Evolutionary conservation across 2,329 filamentous ascomycete species (phyloP), one percentile per base, ranked within the genome.

Genomic region (Aspergillus felis): DNA sequence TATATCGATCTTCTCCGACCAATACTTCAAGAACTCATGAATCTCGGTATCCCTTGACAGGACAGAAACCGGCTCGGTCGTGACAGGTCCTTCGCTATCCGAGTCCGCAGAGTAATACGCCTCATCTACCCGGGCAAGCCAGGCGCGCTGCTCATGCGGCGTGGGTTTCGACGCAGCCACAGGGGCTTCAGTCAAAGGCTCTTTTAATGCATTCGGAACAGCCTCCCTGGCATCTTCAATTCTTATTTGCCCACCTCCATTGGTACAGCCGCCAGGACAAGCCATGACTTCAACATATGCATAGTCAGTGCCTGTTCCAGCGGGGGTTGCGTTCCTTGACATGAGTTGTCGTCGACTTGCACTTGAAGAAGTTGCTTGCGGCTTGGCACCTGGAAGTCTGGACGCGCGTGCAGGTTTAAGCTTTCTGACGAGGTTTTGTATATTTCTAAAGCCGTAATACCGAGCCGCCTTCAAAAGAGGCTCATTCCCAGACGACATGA

Each of bases 231-330:
- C 85, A 71, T 97, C 94, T 54, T 91, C 90, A 27, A 91, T 85
- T 70, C 96, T 96, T 71, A 99, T 87, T 78, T 99, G 94, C 0
- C 94, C 94, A 41, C 94, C 94, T 1, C 94, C 94, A 67, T 99
- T 99, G 55, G 94, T 99, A 77, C 94, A 99, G 3, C 94, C 94
- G n/a, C 94, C 94, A 0, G 94, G 94, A 74, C 94, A 99, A 14
- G 94, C 94, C 94, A 99, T 99, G 57, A 99, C 94, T 76, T 99
- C 94, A 28, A 97, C 90, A 74, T 96, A 97, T n/a, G 89, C 84
- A 72, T 92, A 92, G 38, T 96, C 91, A 6, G 84, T 75, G 14
- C 68, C 66, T 10, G 67, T 61, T 59, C 67, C 61, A 47, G 63
- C 60, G 4, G 68, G 53, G 17, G 67, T 69, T 4, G 68, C 72